Percentiles rank a stretch among this genome's conserved stretches.
These are phyloP conservation scores for Suillus spraguei DNA, from an alignment of 768 basidiomycete genomes.

Conservation along the genomic window DNA sequence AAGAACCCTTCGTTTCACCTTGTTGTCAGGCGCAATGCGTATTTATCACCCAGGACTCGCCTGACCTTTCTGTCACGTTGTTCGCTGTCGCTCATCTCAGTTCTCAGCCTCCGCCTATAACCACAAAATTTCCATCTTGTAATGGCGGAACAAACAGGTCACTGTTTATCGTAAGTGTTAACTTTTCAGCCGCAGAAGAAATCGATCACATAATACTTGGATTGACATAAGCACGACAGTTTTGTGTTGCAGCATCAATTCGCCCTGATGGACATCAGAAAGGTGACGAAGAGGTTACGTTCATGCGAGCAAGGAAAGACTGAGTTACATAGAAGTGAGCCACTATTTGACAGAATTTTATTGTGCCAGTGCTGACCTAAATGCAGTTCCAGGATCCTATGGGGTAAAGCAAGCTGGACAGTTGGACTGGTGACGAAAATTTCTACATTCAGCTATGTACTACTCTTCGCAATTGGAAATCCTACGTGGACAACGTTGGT, in stretches of 20 bases:
- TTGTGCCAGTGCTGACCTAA: slow-evolving; percentile 51
- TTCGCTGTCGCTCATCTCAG: neutral
- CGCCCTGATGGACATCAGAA: slow-evolving; percentile 53
- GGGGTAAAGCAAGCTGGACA: neutral
- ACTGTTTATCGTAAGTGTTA: neutral
- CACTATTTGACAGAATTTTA: neutral
- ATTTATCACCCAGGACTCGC: neutral
- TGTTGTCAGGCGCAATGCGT: neutral
- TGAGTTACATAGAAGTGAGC: slow-evolving; percentile 31
- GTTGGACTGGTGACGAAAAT: slow-evolving; percentile 57
- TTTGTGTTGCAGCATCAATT: slow-evolving; percentile 50
- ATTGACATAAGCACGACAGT: slow-evolving; percentile 52
- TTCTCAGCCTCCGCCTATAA: slow-evolving; percentile 26
- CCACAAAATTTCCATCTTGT: slow-evolving; percentile 45
- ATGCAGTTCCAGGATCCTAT: slow-evolving; percentile 85
- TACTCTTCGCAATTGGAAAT: neutral
- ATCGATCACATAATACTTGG: slow-evolving; percentile 46
- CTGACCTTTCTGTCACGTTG: neutral
- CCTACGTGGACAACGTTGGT: neutral
- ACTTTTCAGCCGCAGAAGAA: slow-evolving; percentile 45
- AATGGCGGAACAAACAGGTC: slow-evolving; percentile 53
- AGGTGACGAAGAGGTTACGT: slow-evolving; percentile 38
- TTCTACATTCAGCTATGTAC: slow-evolving; percentile 65
- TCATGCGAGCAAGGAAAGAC: slow-evolving; percentile 77
- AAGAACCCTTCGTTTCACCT: neutral